phyloP scores from a whole-genome alignment of 805 yeast species.

The Saccharomycopsis synnaedendra region DNA sequence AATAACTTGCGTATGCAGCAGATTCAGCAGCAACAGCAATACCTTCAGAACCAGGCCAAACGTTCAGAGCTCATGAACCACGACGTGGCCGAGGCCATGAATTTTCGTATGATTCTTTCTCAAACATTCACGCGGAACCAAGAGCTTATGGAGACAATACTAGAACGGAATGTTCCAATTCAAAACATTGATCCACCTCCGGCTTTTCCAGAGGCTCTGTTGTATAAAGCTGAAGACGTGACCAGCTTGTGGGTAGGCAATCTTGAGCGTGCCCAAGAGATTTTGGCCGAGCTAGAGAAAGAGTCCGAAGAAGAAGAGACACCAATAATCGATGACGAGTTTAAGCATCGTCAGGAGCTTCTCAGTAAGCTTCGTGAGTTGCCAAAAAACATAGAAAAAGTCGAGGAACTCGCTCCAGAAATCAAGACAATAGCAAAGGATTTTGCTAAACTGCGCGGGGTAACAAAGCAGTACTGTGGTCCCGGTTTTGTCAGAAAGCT shows the following conservation, averaged over 20 bases:
- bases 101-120: conserved; percentile 35
- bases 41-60: neutral
- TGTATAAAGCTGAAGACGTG: neutral
- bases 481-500: conserved; percentile 1
- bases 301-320: conserved; percentile 14
- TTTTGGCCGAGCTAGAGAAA: conserved; percentile 15
- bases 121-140: conserved; percentile 35
- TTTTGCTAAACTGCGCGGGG: neutral
- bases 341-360: neutral
- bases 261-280: conserved; percentile 7
- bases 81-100: conserved; percentile 44
- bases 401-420: conserved; percentile 1
- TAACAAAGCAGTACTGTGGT: neutral
- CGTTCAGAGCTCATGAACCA: conserved; percentile 19
- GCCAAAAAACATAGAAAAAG: neutral
- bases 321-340: conserved; percentile 9
- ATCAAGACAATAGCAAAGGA: neutral
- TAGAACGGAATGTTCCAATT: conserved; percentile 34
- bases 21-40: neutral
- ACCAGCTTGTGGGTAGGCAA: conserved; percentile 13
- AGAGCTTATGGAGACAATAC: conserved; percentile 36
- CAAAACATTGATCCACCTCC: conserved; percentile 34
- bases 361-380: neutral
- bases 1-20: neutral
- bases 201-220: conserved; percentile 17